phyloP scores from a whole-genome alignment of 192 early-diverging fungal genomes.

The Backusella psychrophila region DNA sequence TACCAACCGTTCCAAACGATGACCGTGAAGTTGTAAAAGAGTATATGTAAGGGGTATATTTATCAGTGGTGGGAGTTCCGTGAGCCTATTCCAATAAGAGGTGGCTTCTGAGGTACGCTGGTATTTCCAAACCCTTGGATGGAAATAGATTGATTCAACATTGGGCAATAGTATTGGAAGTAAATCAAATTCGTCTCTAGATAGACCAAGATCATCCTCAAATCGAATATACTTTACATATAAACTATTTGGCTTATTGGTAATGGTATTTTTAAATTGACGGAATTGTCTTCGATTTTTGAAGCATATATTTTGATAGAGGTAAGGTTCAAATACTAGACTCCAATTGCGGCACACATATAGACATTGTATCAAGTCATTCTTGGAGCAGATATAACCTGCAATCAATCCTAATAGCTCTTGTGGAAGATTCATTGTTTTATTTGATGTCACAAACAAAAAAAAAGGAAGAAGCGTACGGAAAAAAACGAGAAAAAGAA shows the following conservation, averaged over 20 bases:
- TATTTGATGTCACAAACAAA: neutral
- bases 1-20: neutral
- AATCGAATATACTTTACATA: neutral
- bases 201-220: neutral
- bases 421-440: neutral
- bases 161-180: neutral
- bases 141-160: neutral
- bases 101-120: neutral
- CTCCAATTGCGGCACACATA: neutral
- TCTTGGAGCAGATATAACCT: neutral
- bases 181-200: neutral
- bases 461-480: neutral
- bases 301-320: neutral
- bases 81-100: neutral
- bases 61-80: neutral
- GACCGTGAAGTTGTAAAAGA: neutral
- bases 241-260: neutral
- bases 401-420: neutral
- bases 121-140: neutral
- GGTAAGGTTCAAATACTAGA: neutral
- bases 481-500: neutral
- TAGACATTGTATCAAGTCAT: neutral
- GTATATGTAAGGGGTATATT: neutral
- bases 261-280: neutral
- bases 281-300: constrained; percentile 2